Evolutionary conservation across 148 eudicot species (phyloP).

Genomic region (Rhododendron kiyosumense): DNA sequence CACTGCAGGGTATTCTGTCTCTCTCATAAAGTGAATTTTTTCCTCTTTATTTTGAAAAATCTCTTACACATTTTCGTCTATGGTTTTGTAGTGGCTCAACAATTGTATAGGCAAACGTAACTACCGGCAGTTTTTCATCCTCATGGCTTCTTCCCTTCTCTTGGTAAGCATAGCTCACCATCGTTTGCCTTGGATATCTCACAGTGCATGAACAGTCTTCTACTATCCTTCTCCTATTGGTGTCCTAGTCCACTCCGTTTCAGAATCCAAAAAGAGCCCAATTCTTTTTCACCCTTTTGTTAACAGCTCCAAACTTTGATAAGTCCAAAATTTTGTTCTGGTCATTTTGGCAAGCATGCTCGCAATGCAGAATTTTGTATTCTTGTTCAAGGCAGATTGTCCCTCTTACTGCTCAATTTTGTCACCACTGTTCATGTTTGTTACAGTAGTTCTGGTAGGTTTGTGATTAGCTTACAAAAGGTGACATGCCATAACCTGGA

Average conservation of each 20-base stretch:
- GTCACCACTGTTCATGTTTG: not conserved
- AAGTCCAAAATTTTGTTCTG: not conserved
- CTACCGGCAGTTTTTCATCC: conserved; percentile 88
- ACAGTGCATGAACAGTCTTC: not conserved
- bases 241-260: not conserved
- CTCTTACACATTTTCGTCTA: not conserved
- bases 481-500: conserved; percentile 2
- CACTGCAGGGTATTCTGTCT: conserved; percentile 86
- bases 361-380: not conserved
- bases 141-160: conserved; percentile 85
- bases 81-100: conserved; percentile 49
- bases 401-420: not conserved
- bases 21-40: not conserved
- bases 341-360: conserved; percentile 1
- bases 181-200: conserved; percentile 5
- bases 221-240: not conserved
- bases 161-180: conserved; percentile 52
- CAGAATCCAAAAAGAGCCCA: not conserved
- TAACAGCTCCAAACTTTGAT: not conserved
- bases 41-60: not conserved
- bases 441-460: not conserved
- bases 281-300: not conserved
- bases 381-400: not conserved
- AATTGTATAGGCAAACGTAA: conserved; percentile 68
- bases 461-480: not conserved